These are phyloP conservation scores for Colletotrichum abscissum DNA, from an alignment of 2,329 filamentous ascomycete genomes.

Conservation along the genomic window DNA sequence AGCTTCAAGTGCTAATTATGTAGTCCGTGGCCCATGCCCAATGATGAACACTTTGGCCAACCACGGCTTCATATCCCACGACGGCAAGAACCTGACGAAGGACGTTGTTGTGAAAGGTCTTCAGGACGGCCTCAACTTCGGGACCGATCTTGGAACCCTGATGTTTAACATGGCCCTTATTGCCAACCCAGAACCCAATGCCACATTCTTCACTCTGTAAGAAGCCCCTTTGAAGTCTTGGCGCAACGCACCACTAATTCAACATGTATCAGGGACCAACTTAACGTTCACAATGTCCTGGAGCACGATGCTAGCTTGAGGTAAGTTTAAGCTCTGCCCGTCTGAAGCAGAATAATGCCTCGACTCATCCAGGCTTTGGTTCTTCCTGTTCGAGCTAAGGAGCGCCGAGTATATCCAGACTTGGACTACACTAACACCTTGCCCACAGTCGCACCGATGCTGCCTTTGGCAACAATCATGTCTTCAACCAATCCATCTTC, in stretches of 20 bases:
- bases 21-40: constrained; percentile 57
- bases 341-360: no score
- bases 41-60: constrained; percentile 65
- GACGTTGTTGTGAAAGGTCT: constrained; percentile 52
- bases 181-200: constrained; percentile 55
- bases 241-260: neutral
- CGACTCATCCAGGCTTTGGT: no score
- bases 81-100: constrained; percentile 55
- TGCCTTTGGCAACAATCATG: constrained; percentile 61
- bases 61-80: constrained; percentile 58
- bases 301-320: constrained; percentile 61
- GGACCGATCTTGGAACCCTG: constrained; percentile 48
- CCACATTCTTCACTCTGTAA: constrained; percentile 53
- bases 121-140: constrained; percentile 54
- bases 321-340: constrained; percentile 36
- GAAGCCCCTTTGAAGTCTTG: neutral
- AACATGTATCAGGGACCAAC: constrained; percentile 45
- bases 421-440: neutral
- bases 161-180: constrained; percentile 57
- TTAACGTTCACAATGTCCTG: constrained; percentile 58
- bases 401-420: no score
- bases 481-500: constrained; percentile 65
- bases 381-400: no score
- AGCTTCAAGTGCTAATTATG: neutral
- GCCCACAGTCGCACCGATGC: constrained; percentile 56